Percentiles rank a stretch among this genome's conserved stretches.
phyloP scores from a whole-genome alignment of 768 basidiomycete genomes.

The Hypholoma sublateritium region DNA sequence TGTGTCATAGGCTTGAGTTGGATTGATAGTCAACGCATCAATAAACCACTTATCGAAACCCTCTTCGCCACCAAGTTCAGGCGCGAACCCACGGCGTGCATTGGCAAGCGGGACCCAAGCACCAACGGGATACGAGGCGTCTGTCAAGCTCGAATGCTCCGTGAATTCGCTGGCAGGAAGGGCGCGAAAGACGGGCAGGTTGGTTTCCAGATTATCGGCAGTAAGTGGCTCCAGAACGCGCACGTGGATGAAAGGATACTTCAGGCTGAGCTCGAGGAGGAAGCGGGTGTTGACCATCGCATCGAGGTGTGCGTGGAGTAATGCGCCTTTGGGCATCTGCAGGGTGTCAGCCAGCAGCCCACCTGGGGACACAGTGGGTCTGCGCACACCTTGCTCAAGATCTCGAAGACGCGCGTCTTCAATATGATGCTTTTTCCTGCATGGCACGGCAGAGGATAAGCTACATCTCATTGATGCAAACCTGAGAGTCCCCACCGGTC shows the following conservation, averaged over 20 bases:
- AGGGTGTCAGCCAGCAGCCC: not conserved
- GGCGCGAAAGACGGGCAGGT: constrained; percentile 54
- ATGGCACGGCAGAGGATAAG: too few relatives aligned
- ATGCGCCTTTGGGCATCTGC: constrained; percentile 80
- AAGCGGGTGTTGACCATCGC: constrained; percentile 59
- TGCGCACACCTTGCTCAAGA: constrained; percentile 53
- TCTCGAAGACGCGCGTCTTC: constrained; percentile 59
- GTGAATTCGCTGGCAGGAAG: constrained; percentile 39
- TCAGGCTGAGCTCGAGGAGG: constrained; percentile 53
- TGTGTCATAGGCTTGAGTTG: constrained; percentile 68
- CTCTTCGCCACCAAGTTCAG: constrained; percentile 53
- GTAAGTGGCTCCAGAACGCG: constrained; percentile 41
- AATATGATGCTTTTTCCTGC: constrained; percentile 53
- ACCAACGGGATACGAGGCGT: constrained; percentile 39
- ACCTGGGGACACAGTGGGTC: not conserved
- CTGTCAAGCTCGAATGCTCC: constrained; percentile 34
- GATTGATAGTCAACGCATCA: constrained; percentile 62
- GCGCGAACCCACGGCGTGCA: constrained; percentile 54
- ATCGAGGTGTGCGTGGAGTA: constrained; percentile 77
- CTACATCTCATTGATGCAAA: too few relatives aligned
- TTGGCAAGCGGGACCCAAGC: constrained; percentile 55
- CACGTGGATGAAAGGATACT: constrained; percentile 63
- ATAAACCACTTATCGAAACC: constrained; percentile 72
- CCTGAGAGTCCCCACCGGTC: constrained; percentile 27
- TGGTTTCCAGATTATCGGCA: constrained; percentile 35